Evolutionary conservation across 306 rosid genomes (phyloP).

Genomic region (Malus sieversii): DNA sequence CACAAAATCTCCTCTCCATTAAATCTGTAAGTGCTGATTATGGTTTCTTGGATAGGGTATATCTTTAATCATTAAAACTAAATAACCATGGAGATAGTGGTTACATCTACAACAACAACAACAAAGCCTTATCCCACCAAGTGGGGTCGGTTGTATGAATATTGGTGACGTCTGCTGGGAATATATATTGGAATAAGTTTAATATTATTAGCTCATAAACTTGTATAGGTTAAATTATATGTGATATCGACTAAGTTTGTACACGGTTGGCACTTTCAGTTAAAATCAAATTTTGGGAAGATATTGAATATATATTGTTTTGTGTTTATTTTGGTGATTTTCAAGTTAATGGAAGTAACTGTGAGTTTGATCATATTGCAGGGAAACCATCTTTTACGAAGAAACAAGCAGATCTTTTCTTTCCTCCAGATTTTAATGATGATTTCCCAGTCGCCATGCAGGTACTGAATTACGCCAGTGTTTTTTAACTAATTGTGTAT

Average conservation of each 20-base stretch:
- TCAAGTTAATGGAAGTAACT: background rate
- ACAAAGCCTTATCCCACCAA: too few species aligned
- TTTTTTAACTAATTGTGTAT: slow-evolving; percentile 16
- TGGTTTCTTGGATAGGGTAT: slow-evolving; percentile 11
- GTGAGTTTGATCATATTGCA: slow-evolving; percentile 27
- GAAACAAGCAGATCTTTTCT: slow-evolving; percentile 98
- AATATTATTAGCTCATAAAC: background rate
- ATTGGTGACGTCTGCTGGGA: background rate
- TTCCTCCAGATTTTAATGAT: slow-evolving; percentile 98
- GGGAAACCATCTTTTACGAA: slow-evolving; percentile 94
- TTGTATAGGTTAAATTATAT: too few species aligned
- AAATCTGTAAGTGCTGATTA: background rate
- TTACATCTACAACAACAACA: background rate
- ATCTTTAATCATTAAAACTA: background rate
- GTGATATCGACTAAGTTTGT: background rate
- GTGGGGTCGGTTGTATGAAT: background rate
- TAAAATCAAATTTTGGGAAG: background rate
- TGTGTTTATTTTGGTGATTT: background rate
- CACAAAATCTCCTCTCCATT: background rate
- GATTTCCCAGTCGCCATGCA: slow-evolving; percentile 99
- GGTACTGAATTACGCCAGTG: slow-evolving; percentile 38
- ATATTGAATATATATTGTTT: background rate
- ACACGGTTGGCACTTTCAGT: background rate
- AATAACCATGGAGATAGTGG: background rate
- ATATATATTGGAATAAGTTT: background rate